Percentiles rank a stretch among this genome's conserved stretches.
Evolutionary conservation across 139 green algal genomes (phyloP).

Genomic region (Nannochloris sp.): DNA sequence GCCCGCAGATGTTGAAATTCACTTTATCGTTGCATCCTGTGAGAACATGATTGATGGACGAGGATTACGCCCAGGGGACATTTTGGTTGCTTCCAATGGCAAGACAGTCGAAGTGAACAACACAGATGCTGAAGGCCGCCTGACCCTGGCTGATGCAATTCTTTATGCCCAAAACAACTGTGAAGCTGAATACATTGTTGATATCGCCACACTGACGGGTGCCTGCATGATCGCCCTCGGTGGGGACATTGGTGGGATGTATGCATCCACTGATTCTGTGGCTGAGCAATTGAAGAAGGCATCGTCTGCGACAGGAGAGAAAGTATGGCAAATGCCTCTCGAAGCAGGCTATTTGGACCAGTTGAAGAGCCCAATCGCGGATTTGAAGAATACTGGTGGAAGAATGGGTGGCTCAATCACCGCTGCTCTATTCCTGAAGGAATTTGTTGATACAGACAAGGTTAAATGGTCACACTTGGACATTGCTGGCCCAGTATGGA

Average conservation of each 20-base stretch:
- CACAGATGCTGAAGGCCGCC: slow-evolving; percentile 70
- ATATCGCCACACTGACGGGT: slow-evolving; percentile 94
- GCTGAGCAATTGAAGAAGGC: slow-evolving; percentile 35
- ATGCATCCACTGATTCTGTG: slow-evolving; percentile 50
- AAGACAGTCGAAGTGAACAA: slow-evolving; percentile 78
- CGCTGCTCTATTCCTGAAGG: slow-evolving; percentile 87
- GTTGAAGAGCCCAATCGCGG: slow-evolving; percentile 59
- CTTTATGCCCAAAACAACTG: slow-evolving; percentile 80
- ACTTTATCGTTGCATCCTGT: slow-evolving; percentile 93
- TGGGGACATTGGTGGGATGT: slow-evolving; percentile 35
- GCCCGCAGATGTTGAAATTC: slow-evolving; percentile 66
- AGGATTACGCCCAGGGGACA: slow-evolving; percentile 85
- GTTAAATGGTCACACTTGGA: slow-evolving; percentile 90
- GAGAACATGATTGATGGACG: slow-evolving; percentile 94
- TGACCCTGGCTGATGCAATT: slow-evolving; percentile 92
- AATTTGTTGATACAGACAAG: slow-evolving; percentile 64
- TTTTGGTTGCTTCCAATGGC: slow-evolving; percentile 84
- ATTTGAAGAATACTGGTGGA: slow-evolving; percentile 64
- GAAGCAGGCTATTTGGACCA: slow-evolving; percentile 76
- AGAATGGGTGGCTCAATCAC: slow-evolving; percentile 78
- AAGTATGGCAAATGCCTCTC: slow-evolving; percentile 91
- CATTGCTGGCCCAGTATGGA: slow-evolving; percentile 83
- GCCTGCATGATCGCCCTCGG: slow-evolving; percentile 91
- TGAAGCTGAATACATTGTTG: slow-evolving; percentile 55
- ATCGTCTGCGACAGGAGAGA: slow-evolving; percentile 54